phyloP scores from a whole-genome alignment of 192 early-diverging fungal species.

The Coemansia biformis region DNA sequence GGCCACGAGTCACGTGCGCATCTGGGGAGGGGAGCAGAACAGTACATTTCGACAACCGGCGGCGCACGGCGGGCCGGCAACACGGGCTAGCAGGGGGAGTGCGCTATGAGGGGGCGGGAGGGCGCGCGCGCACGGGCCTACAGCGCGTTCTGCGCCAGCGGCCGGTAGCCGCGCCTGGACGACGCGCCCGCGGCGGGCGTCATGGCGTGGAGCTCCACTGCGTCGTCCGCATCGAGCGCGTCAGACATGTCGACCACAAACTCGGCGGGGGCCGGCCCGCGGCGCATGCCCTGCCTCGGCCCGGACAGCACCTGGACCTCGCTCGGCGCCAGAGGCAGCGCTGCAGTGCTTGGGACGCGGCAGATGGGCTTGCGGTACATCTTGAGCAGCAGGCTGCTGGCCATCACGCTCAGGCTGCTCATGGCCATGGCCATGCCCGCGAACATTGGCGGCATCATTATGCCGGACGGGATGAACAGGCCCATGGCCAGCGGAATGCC shows the following conservation, averaged over 20 bases:
- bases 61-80: no score
- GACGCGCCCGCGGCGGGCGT: neutral
- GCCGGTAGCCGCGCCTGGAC: slow-evolving; percentile 8
- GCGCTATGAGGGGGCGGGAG: no score
- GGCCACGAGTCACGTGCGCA: no score
- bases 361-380: slow-evolving; percentile 52
- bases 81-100: no score
- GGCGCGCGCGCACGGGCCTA: no score
- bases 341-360: slow-evolving; percentile 15
- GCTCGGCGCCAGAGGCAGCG: slow-evolving; percentile 14
- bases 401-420: slow-evolving; percentile 87
- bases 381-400: slow-evolving; percentile 80
- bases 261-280: neutral
- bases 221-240: slow-evolving; percentile 8
- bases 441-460: slow-evolving; percentile 82
- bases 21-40: no score
- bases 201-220: slow-evolving; percentile 10
- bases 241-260: slow-evolving; percentile 40
- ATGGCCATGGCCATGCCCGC: slow-evolving; percentile 93
- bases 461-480: slow-evolving; percentile 76
- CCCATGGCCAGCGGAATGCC: slow-evolving; percentile 96
- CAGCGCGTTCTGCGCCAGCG: slow-evolving; percentile 18
- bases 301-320: slow-evolving; percentile 32
- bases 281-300: slow-evolving; percentile 8
- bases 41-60: no score